These are phyloP conservation scores for Saccharomycopsis malanga DNA, from an alignment of 805 yeast genomes.

Conservation along the genomic window DNA sequence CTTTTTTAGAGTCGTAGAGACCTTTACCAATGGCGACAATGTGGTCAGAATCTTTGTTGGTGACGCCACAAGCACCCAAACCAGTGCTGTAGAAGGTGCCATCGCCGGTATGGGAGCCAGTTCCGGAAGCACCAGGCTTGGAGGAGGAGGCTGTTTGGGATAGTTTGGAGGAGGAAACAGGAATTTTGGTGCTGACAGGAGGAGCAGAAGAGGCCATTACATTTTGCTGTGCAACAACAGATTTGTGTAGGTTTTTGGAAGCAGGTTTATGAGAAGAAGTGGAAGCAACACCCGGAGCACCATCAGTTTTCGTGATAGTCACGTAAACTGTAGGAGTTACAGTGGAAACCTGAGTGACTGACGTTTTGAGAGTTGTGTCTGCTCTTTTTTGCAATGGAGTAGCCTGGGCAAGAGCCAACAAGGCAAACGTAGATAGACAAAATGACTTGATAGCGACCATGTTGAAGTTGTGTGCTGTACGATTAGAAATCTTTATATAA, in stretches of 20 bases:
- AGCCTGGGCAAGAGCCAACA: not conserved
- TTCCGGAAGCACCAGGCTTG: slow-evolving; percentile 22
- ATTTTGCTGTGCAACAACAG: too few relatives aligned
- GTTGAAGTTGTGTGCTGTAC: too few relatives aligned
- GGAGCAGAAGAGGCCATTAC: slow-evolving; percentile 20
- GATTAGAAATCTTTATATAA: too few relatives aligned
- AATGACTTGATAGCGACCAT: not conserved
- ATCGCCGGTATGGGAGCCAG: slow-evolving; percentile 26
- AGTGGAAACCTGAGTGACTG: not conserved
- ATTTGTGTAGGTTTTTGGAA: slow-evolving; percentile 7
- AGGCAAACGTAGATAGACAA: not conserved
- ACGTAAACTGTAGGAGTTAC: slow-evolving; percentile 10
- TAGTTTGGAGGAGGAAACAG: slow-evolving; percentile 15
- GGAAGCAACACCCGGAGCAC: slow-evolving; percentile 14
- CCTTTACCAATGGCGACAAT: slow-evolving; percentile 45
- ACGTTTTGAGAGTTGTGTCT: not conserved
- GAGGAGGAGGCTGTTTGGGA: slow-evolving; percentile 13
- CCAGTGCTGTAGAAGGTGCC: slow-evolving; percentile 33
- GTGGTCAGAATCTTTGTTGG: slow-evolving; percentile 18
- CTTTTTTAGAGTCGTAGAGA: slow-evolving; percentile 29
- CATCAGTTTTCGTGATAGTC: slow-evolving; percentile 15
- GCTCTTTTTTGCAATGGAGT: not conserved
- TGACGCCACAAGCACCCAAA: slow-evolving; percentile 22
- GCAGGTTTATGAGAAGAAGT: slow-evolving; percentile 15
- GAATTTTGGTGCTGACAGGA: slow-evolving; percentile 14